Evolutionary conservation across 495 filamentous ascomycete genomes (phyloP).

Genomic region (Cercophora newfieldiana): DNA sequence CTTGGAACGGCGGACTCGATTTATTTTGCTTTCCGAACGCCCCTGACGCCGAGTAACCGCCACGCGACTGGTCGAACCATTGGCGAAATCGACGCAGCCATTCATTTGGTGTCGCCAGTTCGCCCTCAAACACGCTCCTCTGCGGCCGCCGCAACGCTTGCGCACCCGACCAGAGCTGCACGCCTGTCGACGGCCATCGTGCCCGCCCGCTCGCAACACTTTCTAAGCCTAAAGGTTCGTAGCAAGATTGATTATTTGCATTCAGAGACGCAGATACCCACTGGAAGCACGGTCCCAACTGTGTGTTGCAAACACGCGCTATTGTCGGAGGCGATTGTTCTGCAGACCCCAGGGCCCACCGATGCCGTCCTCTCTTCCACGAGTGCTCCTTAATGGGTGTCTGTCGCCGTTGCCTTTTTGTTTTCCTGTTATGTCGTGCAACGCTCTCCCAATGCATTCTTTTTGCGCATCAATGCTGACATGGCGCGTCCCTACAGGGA

Average conservation of each 20-base stretch:
- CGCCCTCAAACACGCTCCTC: conserved; percentile 29
- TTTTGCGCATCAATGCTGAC: conserved; percentile 36
- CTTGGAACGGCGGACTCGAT: not conserved
- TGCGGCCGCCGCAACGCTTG: conserved; percentile 19
- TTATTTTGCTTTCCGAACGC: not conserved
- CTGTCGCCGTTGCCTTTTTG: conserved; percentile 23
- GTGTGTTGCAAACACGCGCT: not conserved
- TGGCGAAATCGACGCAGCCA: conserved; percentile 18
- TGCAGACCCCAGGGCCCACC: conserved; percentile 3
- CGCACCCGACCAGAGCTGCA: conserved; percentile 11
- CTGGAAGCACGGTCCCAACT: not conserved
- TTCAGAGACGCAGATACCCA: not conserved
- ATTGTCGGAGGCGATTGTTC: not conserved
- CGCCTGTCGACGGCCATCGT: conserved; percentile 15
- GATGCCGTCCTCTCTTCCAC: conserved; percentile 6
- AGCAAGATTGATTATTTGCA: not conserved
- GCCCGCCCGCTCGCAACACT: conserved; percentile 1
- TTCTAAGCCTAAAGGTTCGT: conserved; percentile 22
- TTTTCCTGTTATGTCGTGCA: conserved; percentile 19
- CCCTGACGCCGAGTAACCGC: conserved; percentile 11
- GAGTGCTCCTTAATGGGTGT: conserved; percentile 24
- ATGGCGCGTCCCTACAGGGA: conserved; percentile 38
- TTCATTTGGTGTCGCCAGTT: conserved; percentile 29
- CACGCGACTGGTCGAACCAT: conserved; percentile 9
- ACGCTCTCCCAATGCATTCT: conserved; percentile 1